These are phyloP conservation scores for Echinochloa phyllopogon DNA, from an alignment of 176 grass and related monocot species.

Conservation along the genomic window DNA sequence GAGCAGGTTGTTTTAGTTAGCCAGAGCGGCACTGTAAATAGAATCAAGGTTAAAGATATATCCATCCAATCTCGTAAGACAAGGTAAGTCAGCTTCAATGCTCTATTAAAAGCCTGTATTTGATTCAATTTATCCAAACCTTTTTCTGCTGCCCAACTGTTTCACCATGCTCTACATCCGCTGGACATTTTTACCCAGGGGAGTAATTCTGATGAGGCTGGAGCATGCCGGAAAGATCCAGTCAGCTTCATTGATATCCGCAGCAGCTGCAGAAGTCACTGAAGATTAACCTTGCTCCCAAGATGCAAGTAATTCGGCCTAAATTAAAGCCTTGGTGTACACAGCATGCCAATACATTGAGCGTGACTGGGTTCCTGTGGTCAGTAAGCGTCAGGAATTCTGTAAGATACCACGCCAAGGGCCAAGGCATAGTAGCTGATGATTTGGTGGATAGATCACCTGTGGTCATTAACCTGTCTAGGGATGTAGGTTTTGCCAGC, in stretches of 20 bases:
- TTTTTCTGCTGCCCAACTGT: not conserved
- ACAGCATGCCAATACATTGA: constrained; percentile 10
- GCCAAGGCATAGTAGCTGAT: constrained; percentile 11
- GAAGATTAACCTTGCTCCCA: constrained; percentile 36
- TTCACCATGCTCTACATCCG: constrained; percentile 33
- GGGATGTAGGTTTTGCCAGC: constrained; percentile 14
- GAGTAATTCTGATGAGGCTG: constrained; percentile 97
- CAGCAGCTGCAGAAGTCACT: constrained; percentile 39
- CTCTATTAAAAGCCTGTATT: not conserved
- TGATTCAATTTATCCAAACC: not conserved
- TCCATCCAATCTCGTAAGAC: constrained; percentile 62
- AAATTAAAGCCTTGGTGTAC: not conserved
- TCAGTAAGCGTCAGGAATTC: not conserved
- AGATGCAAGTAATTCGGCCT: not conserved
- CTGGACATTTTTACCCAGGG: constrained; percentile 46
- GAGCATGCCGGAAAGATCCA: constrained; percentile 89
- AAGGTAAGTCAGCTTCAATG: constrained; percentile 43
- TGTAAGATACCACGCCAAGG: not conserved
- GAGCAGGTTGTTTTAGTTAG: constrained; percentile 96
- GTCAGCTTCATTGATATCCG: constrained; percentile 86
- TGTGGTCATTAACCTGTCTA: constrained; percentile 23
- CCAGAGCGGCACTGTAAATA: constrained; percentile 86
- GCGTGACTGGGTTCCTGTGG: constrained; percentile 16
- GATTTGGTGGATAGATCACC: not conserved
- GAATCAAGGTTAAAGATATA: constrained; percentile 93